Percentiles rank a stretch among this genome's conserved stretches.
Evolutionary conservation across 2,329 filamentous ascomycete genomes (phyloP).

Genomic region (Alternaria sp.): DNA sequence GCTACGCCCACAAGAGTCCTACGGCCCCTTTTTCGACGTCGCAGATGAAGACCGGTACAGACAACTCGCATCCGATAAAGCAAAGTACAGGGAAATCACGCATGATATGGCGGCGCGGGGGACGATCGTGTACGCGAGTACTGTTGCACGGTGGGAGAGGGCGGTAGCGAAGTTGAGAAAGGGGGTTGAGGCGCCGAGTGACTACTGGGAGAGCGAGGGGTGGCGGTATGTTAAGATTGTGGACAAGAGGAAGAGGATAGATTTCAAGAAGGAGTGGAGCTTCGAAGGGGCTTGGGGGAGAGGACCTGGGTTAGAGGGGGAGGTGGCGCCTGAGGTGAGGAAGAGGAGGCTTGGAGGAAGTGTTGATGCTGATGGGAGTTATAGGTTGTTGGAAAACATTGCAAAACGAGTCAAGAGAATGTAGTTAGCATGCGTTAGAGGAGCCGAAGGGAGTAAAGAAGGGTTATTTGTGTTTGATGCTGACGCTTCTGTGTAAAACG

Average conservation of each 20-base stretch:
- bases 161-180: not conserved
- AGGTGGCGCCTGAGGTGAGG: not conserved
- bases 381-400: not conserved
- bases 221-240: not conserved
- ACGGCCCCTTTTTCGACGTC: not conserved
- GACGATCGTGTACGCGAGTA: not conserved
- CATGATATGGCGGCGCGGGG: not conserved
- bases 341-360: not conserved
- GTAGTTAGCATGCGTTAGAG: not conserved
- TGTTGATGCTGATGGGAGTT: not conserved
- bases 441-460: not conserved
- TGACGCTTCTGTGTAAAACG: not conserved
- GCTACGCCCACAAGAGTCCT: not conserved
- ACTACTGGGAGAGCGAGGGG: not conserved
- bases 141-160: slow-evolving; percentile 8
- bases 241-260: not conserved
- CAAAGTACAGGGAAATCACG: not conserved
- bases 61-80: not conserved
- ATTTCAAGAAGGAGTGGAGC: not conserved
- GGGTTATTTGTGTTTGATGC: not conserved
- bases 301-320: not conserved
- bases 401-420: not conserved
- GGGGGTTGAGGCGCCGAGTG: not conserved
- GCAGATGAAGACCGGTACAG: not conserved
- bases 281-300: slow-evolving; percentile 8